A percentile compares a stretch with the other conserved stretches of the same genome.
Conservation (phyloP, 208 protist genomes). For the Crithidia bombi region DNA sequence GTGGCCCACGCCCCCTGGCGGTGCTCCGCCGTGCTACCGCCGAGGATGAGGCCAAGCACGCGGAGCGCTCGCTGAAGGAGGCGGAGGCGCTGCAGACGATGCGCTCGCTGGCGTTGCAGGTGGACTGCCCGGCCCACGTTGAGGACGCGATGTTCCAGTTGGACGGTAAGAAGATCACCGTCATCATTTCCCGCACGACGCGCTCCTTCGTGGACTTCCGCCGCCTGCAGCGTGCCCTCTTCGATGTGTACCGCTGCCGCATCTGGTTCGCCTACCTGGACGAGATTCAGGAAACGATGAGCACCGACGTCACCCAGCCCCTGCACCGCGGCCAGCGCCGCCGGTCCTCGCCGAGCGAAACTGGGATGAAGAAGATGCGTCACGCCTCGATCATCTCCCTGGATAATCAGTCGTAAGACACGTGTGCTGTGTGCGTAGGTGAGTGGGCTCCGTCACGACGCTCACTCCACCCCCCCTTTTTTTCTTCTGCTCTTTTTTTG, state of each 20-base stretch:
- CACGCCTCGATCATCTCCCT: not conserved
- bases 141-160: constrained; percentile 79
- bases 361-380: constrained; percentile 3
- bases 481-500: constrained; percentile 1
- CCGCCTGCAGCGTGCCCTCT: constrained; percentile 70
- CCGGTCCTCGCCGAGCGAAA: constrained; percentile 8
- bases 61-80: constrained; percentile 44
- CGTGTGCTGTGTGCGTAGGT: too few species aligned
- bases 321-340: constrained; percentile 29
- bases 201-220: constrained; percentile 79
- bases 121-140: constrained; percentile 49
- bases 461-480: not conserved
- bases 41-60: constrained; percentile 49
- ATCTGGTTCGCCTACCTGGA: constrained; percentile 86
- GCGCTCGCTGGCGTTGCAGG: constrained; percentile 51
- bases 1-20: not conserved
- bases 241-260: constrained; percentile 78
- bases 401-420: constrained; percentile 7
- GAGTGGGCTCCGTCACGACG: not conserved
- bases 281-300: constrained; percentile 73
- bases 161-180: constrained; percentile 80
- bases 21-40: constrained; percentile 45
- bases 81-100: constrained; percentile 53
- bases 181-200: constrained; percentile 60
- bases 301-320: constrained; percentile 50